Conservation (phyloP, 257 asterid genomes). For the Asclepias syriaca region DNA sequence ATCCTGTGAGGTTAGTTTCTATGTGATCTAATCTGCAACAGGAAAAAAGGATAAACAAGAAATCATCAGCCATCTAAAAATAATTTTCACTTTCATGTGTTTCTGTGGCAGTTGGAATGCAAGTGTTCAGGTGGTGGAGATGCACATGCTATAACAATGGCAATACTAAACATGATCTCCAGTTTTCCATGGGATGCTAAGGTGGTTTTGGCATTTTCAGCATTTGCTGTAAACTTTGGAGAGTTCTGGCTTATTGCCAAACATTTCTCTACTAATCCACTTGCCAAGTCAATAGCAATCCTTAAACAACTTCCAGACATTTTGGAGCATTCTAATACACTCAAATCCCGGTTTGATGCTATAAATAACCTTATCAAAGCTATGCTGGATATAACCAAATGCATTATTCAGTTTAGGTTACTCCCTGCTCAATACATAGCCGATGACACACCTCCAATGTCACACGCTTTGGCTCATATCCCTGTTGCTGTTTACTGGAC, state of each 20-base stretch:
- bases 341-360: constrained; percentile 53
- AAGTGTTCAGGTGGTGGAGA: constrained; percentile 61
- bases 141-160: constrained; percentile 45
- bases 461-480: constrained; percentile 34
- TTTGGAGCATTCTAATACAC: constrained; percentile 31
- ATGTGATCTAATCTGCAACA: too few species aligned
- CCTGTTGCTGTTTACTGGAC: constrained; percentile 75
- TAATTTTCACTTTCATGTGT: background rate
- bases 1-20: constrained; percentile 52
- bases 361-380: constrained; percentile 49
- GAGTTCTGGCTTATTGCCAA: constrained; percentile 73
- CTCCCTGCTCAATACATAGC: constrained; percentile 57
- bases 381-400: constrained; percentile 49
- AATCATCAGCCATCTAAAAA: background rate
- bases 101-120: constrained; percentile 49
- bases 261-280: constrained; percentile 44
- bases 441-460: constrained; percentile 46
- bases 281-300: constrained; percentile 56
- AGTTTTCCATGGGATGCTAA: constrained; percentile 75
- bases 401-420: constrained; percentile 44
- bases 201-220: constrained; percentile 48
- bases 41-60: background rate
- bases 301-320: constrained; percentile 60
- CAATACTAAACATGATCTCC: constrained; percentile 49
- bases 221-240: constrained; percentile 61